Base-by-base conservation (phyloP, 2,329 filamentous ascomycete genomes). In the Claviceps maximensis region DNA sequence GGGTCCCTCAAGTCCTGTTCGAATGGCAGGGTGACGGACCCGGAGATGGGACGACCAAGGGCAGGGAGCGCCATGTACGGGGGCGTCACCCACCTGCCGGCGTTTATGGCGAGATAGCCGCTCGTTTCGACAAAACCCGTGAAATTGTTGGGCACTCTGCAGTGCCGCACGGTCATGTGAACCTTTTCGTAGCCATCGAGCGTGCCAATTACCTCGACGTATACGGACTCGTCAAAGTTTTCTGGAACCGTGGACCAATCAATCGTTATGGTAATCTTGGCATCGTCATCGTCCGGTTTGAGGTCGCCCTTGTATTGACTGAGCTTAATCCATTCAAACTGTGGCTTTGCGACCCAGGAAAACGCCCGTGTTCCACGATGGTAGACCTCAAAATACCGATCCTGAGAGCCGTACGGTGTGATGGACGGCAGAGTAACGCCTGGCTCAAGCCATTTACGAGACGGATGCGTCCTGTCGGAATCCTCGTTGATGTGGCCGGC, bases 401-500 rank as follows among this genome's bases (percentile, higher is more conserved):
- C 61, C 2, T 56, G 51, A 0, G 67, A 60, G 0, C 67, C 66
- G 5, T 63, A 65, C 0, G 64, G 66, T 0, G 64, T 67, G 4
- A 69, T 58, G 0, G 58, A 60, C 0, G 66, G 65, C 0, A 70
- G 54, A 9, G 62, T 64, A 15, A 65, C 57, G 1, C 63, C 61
- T 0, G 58, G 53, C 12, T 62, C 56, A 13, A 72, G 64, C 54
- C 62, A 64, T 13, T 58, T 62, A 40, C 56, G 67, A 50, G 57
- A 74, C 59, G 62, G 75, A 68, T 62, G 74, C 57, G 63, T 75
- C 62, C 62, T 73, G 9, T 82, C 71, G 2, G 76, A 74, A 19
- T 78, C 79, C 56, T 82, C 80, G 52, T 73, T 76, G 19, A 73
- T 65, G 33, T 65, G 59, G 0, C 70, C 64, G 3, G 68, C 63